Percentiles rank a stretch among this genome's conserved stretches.
These are phyloP conservation scores for Amborella trichopoda DNA, from an alignment of 164 flowering plant genomes.

Conservation along the genomic window DNA sequence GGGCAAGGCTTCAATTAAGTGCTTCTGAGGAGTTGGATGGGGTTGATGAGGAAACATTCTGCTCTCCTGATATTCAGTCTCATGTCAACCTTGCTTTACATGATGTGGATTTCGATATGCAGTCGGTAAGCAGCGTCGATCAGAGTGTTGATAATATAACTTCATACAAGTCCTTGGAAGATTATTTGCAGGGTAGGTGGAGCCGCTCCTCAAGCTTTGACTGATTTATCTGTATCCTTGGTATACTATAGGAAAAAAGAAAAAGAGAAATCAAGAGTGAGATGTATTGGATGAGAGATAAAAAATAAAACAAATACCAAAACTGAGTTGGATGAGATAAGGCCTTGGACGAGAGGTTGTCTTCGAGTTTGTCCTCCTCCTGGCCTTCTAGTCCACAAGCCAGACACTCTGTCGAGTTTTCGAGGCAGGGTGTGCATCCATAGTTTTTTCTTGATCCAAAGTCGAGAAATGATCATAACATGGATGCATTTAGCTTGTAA, in stretches of 20 bases:
- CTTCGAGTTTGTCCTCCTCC: conserved; percentile 50
- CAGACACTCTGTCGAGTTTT: too few species aligned
- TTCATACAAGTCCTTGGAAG: conserved; percentile 42
- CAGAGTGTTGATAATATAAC: conserved; percentile 21
- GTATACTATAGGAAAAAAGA: not conserved
- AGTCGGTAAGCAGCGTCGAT: conserved; percentile 57
- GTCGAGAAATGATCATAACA: too few species aligned
- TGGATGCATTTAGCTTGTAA: too few species aligned
- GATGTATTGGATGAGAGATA: too few species aligned
- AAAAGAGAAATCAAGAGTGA: too few species aligned
- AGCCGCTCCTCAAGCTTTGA: conserved; percentile 87
- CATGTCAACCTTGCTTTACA: conserved; percentile 79
- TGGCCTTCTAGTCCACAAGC: too few species aligned
- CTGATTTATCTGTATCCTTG: conserved; percentile 12
- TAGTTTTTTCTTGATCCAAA: too few species aligned
- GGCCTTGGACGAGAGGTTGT: conserved; percentile 67
- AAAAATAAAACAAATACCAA: too few species aligned
- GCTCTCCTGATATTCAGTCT: conserved; percentile 45
- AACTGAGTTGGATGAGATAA: too few species aligned
- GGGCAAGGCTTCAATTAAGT: conserved; percentile 58
- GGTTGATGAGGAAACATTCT: conserved; percentile 36
- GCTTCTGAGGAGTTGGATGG: conserved; percentile 36
- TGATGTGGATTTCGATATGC: conserved; percentile 67
- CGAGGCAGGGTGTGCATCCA: too few species aligned
- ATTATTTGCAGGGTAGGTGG: conserved; percentile 78